Evolutionary conservation across 2,329 filamentous ascomycete species (phyloP).

Genomic region (Penicillium sp.): DNA sequence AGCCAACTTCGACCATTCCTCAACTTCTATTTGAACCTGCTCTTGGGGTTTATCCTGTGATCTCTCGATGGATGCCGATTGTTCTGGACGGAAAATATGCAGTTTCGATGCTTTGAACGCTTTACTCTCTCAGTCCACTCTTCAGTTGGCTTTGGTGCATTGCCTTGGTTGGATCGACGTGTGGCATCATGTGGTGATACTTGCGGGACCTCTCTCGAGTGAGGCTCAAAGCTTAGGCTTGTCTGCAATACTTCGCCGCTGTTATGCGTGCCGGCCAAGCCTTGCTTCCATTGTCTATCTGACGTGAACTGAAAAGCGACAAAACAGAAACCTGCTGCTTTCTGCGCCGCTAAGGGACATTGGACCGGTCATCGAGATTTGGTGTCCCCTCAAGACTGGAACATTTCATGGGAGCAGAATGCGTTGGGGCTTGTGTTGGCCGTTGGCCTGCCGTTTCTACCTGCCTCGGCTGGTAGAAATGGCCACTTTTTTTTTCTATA

Average conservation of each 20-base stretch:
- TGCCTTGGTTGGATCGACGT: constrained; percentile 9
- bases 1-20: constrained; percentile 12
- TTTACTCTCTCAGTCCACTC: constrained; percentile 8
- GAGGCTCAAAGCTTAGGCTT: constrained; percentile 95
- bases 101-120: constrained; percentile 11
- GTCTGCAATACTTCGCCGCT: constrained; percentile 56
- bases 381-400: constrained; percentile 8
- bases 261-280: constrained; percentile 10
- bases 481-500: constrained; percentile 44
- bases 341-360: constrained; percentile 10
- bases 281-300: constrained; percentile 10
- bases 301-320: constrained; percentile 14
- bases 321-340: constrained; percentile 15
- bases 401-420: constrained; percentile 17
- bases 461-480: constrained; percentile 21
- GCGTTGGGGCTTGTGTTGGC: constrained; percentile 9
- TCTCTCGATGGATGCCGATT: constrained; percentile 7
- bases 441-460: constrained; percentile 32
- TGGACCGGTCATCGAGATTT: constrained; percentile 11
- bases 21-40: constrained; percentile 13
- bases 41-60: not conserved
- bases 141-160: not conserved
- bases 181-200: constrained; percentile 29
- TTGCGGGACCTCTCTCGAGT: constrained; percentile 82
- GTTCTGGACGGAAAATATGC: constrained; percentile 9